Evolutionary conservation across 768 basidiomycete species (phyloP).

Genomic region (Boletus pseudopeckii): DNA sequence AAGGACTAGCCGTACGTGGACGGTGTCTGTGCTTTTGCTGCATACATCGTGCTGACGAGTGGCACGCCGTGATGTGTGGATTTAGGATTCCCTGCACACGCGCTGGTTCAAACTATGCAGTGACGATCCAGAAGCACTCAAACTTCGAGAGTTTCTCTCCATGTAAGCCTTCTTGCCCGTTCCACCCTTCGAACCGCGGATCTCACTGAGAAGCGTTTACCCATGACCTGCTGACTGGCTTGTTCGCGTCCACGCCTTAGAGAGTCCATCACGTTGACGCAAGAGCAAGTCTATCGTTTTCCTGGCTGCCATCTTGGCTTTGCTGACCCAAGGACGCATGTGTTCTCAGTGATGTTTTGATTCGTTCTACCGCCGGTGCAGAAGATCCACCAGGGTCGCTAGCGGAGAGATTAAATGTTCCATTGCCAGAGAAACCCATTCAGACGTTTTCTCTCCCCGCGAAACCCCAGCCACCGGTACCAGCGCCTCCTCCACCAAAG

Average conservation of each 20-base stretch:
- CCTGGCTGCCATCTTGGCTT: neutral
- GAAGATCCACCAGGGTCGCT: neutral
- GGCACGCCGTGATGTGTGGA: neutral
- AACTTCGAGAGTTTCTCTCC: slow-evolving; percentile 25
- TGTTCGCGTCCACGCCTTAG: neutral
- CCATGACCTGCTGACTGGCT: neutral
- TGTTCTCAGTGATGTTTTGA: slow-evolving; percentile 10
- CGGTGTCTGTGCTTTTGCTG: neutral
- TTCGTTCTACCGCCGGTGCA: slow-evolving; percentile 10
- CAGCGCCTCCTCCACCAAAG: neutral
- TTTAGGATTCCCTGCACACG: slow-evolving; percentile 22
- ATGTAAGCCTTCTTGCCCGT: slow-evolving; percentile 19
- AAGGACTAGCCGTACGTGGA: slow-evolving; percentile 6
- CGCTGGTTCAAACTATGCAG: slow-evolving; percentile 26
- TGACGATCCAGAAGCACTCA: slow-evolving; percentile 21
- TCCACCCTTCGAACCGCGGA: neutral
- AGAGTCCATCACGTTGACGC: slow-evolving; percentile 21
- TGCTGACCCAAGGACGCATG: slow-evolving; percentile 8
- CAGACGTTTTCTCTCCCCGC: neutral
- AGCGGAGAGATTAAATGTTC: neutral
- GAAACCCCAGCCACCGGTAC: neutral
- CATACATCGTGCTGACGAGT: neutral
- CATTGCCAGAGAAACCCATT: neutral
- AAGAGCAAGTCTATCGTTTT: slow-evolving; percentile 20
- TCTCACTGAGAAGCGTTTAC: slow-evolving; percentile 4